Evolutionary conservation across 441 rosid genomes (phyloP), one percentile per base, ranked within the genome.

Genomic region (Heliophila coronopifolia): DNA sequence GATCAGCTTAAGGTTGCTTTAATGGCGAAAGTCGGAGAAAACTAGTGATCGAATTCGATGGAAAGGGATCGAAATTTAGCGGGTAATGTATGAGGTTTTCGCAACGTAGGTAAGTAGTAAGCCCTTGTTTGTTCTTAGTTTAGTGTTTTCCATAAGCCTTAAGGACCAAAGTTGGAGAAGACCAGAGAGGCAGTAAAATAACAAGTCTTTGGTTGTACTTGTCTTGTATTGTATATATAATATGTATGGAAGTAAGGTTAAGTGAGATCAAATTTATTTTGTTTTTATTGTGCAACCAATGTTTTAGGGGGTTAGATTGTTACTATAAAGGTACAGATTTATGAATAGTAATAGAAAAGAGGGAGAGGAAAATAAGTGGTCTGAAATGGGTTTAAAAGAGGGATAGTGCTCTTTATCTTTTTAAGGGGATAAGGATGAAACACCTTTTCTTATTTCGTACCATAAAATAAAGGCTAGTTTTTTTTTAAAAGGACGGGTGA

Each of bases 1-100:
- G 97, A 92, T 22, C 92, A 92, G 74, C 96, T 92, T 41, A 78
- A 74, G 75, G 28, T 39, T 42, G 94, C 86, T 27, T 68, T 92
- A 11, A 47, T 76, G 63, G 50, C 81, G 69, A 92, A 78, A 76
- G 74, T 88, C 18, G 79, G 81, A 12, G 85, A 68, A 25, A 25
- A 61, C 43, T 39, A 53, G 28, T 73, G 74, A 42, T 32, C 20
- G 7, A 20, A 43, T 3, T 4, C 13, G 8, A 19, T 54, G 27
- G 8, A 24, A 12, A 35, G 23, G 18, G 36, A 20, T 51, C 47
- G 20, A n/a, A 40, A 33, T 31, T 4, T 33, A 27, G 37, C 13
- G n/a, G 24, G 35, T 50, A 31, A 12, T 50, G 43, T 40, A 7
- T 31, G 13, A 15, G 36, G 55, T 52, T 28, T 13, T 13, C 10